Base-by-base conservation (phyloP, 2,329 filamentous ascomycete genomes). In the Botrytis medusae region DNA sequence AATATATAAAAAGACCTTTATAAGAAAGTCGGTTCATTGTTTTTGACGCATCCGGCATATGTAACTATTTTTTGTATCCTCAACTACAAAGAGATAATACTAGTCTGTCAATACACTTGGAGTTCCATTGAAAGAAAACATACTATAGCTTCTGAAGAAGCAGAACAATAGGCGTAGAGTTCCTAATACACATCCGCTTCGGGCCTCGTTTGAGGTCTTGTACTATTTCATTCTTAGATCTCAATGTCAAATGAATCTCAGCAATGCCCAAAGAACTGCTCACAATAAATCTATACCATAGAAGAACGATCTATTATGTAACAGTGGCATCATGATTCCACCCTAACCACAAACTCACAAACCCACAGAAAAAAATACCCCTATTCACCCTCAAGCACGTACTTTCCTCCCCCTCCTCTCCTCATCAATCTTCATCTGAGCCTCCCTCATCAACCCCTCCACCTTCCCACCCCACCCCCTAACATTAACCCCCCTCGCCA, bases 401-500 rank as follows among this genome's bases (percentile, higher is more conserved):
- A 25, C n/a, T 32, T 20, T 48, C 59, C 34, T 16, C 61, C 22
- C 34, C 68, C 25, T 71, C 40, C 34, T 63, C 37, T 62, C 59
- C 64, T 71, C 69, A 37, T 69, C 69, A 54, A 74, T 61, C n/a
- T n/a, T 34, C 25, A 61, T 46, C 59, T 74, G 71, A 22, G 46
- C 70, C 64, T 76, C 74, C 44, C 37, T 72, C 48, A 70, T 75
- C 59, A 74, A 68, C 8, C 59, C 71, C 48, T 62, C 72, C 40
- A 75, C 69, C n/a, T 54, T 71, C 0, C 65, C 42, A 34, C 32
- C 44, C 69, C 65, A 74, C 3, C 71, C 73, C 54, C 73, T 73
- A 18, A 77, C 64, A 69, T 72, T 75, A 12, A 75, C 76, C 12
- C 75, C 76, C 74, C 72, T 74, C 4, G 72, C 74, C 48, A 77